These are phyloP conservation scores for Diplodia seriata DNA, from an alignment of 2,329 filamentous ascomycete genomes.

Conservation along the genomic window DNA sequence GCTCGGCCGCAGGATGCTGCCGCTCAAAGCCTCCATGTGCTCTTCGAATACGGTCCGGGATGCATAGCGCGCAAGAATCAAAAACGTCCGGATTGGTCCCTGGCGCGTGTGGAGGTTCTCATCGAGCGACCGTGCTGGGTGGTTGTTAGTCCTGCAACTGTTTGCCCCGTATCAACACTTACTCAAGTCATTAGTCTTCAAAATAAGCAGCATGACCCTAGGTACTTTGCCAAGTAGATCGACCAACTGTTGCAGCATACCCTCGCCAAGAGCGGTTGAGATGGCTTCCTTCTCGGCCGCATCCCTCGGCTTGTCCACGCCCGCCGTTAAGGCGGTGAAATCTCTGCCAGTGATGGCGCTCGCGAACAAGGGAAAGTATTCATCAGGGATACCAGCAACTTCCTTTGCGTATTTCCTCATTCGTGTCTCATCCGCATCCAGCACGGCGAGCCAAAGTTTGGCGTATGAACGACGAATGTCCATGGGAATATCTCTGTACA, in stretches of 20 bases:
- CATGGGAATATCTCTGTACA: conserved; percentile 90
- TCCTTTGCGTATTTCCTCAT: conserved; percentile 92
- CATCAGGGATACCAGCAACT: conserved; percentile 85
- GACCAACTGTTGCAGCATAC: conserved; percentile 86
- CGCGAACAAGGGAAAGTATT: conserved; percentile 93
- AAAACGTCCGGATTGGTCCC: conserved; percentile 66
- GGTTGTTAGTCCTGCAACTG: background rate
- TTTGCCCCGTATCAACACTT: conserved; percentile 40
- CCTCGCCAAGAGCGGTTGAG: conserved; percentile 81
- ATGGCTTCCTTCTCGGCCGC: conserved; percentile 85
- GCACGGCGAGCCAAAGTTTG: conserved; percentile 95
- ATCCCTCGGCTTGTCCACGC: conserved; percentile 68
- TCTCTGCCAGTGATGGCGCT: conserved; percentile 96
- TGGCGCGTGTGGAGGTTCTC: conserved; percentile 81
- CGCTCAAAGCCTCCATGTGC: conserved; percentile 61
- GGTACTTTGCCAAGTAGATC: conserved; percentile 88
- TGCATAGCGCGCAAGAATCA: conserved; percentile 70
- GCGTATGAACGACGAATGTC: conserved; percentile 84
- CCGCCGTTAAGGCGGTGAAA: conserved; percentile 73
- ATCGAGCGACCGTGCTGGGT: conserved; percentile 79
- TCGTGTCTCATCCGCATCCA: conserved; percentile 81
- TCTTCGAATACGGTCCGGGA: conserved; percentile 68
- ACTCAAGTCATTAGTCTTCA: conserved; percentile 97
- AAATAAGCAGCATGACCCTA: conserved; percentile 87
- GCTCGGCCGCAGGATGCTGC: conserved; percentile 58